Evolutionary conservation across 257 asterid genomes (phyloP).

Genomic region (Solanum dulcamara): DNA sequence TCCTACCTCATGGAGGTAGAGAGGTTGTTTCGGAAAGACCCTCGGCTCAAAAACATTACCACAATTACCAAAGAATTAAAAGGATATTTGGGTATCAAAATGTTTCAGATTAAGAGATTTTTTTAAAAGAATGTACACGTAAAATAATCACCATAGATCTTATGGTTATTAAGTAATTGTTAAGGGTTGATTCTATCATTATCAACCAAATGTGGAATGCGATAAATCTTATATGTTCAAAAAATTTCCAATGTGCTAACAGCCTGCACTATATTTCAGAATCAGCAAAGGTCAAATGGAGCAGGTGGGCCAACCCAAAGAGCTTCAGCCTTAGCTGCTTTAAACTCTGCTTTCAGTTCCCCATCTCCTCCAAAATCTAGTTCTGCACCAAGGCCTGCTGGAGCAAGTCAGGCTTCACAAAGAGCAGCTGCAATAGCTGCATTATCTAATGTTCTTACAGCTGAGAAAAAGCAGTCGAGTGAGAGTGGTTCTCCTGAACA

Average conservation of each 20-base stretch:
- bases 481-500: constrained; percentile 60
- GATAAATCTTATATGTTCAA: background rate
- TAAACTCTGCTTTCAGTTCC: constrained; percentile 81
- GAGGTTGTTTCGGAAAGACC: too few relatives aligned
- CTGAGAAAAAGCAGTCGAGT: constrained; percentile 61
- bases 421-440: constrained; percentile 99
- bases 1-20: too few relatives aligned
- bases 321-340: constrained; percentile 96
- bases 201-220: background rate
- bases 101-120: background rate
- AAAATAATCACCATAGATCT: background rate
- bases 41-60: too few relatives aligned
- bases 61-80: background rate
- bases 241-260: background rate
- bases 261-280: background rate
- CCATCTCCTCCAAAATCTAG: constrained; percentile 39
- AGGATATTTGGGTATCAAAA: background rate
- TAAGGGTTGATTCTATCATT: background rate
- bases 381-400: constrained; percentile 37
- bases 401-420: constrained; percentile 56
- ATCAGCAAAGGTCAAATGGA: constrained; percentile 67
- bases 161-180: background rate
- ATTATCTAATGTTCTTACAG: constrained; percentile 61
- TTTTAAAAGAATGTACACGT: background rate
- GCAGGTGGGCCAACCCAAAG: constrained; percentile 89